Base-by-base conservation (phyloP, 2,329 filamentous ascomycete genomes). In the Metarhizium robertsii region DNA sequence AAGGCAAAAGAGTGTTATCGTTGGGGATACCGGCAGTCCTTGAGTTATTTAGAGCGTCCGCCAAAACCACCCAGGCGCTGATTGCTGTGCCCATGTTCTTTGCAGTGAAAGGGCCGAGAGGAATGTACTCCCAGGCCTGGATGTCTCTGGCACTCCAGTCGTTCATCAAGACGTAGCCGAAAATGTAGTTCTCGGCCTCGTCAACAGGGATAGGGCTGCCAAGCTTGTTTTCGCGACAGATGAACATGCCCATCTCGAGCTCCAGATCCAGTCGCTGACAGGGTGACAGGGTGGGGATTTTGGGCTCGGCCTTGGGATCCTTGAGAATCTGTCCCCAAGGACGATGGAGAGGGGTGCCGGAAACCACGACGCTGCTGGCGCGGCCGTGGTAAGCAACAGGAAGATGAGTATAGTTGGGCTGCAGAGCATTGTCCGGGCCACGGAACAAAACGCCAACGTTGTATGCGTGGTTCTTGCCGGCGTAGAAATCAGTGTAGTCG, bases 401-500 rank as follows among this genome's bases (percentile, higher is more conserved):
- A 0, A 94, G 74, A 61, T 92, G 86, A 52, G 80, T 87, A 69
- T 92, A 94, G 67, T 92, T 92, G 10, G 87, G 86, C 68, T 92
- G 86, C 20, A 94, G 74, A 0, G 88, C 87, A 61, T 90, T 88
- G 16, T 80, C 78, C 0, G 85, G 79, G 0, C 87, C 88, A 38
- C 89, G 82, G 71, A 92, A 90, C 25, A 92, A 77, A 1, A 82
- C 79, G 4, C 87, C 88, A 8, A 88, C 76, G 61, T 72, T 73
- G 73, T 84, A 87, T 5, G 89, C 89, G 69, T 94, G 89, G 65
- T 92, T 86, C 63, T 86, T 73, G 51, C 89, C 88, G 14, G 86
- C 89, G 65, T 89, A 94, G 72, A 92, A 94, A 66, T 94, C 89
- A 2, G 88, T 90, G 67, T 92, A 92, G 66, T 92, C 89, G 36